Conservation (phyloP, 1,139 yeast genomes). For the Debaryomyces robertsiae region DNA sequence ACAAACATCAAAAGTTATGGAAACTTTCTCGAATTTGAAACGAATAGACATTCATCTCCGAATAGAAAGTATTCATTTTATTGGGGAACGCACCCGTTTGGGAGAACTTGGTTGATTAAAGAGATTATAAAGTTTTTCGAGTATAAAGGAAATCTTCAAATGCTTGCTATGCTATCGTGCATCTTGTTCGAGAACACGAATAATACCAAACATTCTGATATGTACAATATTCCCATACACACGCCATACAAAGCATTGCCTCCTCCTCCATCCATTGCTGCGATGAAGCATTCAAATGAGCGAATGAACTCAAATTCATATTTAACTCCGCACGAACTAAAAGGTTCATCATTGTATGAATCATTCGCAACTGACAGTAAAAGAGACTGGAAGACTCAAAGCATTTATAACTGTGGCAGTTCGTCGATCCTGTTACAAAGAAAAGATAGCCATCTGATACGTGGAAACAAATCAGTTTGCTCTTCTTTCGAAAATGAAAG, state of each 20-base stretch:
- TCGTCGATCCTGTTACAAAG: conserved; percentile 28
- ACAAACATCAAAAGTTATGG: not conserved
- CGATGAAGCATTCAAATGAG: conserved; percentile 20
- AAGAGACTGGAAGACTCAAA: conserved; percentile 7
- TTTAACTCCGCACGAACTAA: not conserved
- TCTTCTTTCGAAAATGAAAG: conserved; percentile 34
- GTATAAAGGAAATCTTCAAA: conserved; percentile 67
- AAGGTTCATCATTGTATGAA: conserved; percentile 2
- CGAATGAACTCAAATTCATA: conserved; percentile 9
- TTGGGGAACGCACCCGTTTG: conserved; percentile 87
- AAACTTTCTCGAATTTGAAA: conserved; percentile 7
- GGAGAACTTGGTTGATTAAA: conserved; percentile 68
- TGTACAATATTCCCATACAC: conserved; percentile 44
- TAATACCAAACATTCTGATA: conserved; percentile 21
- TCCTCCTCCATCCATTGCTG: conserved; percentile 31
- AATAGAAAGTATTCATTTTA: conserved; percentile 38
- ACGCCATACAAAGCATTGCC: conserved; percentile 48
- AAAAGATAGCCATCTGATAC: conserved; percentile 19
- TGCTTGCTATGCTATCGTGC: conserved; percentile 89
- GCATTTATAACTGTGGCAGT: conserved; percentile 9
- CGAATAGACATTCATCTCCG: conserved; percentile 3
- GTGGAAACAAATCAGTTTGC: conserved; percentile 20
- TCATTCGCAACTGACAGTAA: conserved; percentile 3
- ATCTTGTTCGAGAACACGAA: conserved; percentile 50
- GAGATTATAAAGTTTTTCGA: conserved; percentile 70